These are phyloP conservation scores for Rhodotorula kratochvilovae DNA, from an alignment of 768 basidiomycete genomes.

Conservation along the genomic window DNA sequence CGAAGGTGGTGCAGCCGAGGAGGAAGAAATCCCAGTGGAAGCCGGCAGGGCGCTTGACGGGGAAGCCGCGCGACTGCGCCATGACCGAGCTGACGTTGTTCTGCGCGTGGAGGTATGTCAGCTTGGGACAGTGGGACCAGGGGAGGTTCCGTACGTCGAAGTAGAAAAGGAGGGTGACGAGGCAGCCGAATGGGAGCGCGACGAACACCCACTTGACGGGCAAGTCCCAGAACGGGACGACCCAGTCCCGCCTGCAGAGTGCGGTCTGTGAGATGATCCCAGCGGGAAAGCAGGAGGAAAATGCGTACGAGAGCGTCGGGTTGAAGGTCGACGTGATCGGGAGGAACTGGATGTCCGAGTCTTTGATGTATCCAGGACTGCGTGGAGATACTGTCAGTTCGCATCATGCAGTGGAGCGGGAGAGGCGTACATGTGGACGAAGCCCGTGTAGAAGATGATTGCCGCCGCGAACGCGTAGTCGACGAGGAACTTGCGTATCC, in stretches of 20 bases:
- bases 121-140: too few species aligned
- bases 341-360: constrained; percentile 33
- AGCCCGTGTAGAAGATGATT: constrained; percentile 43
- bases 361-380: constrained; percentile 41
- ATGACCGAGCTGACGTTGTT: constrained; percentile 73
- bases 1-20: constrained; percentile 81
- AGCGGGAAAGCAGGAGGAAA: too few species aligned
- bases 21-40: constrained; percentile 74
- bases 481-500: constrained; percentile 39
- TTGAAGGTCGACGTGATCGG: constrained; percentile 35
- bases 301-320: constrained; percentile 32
- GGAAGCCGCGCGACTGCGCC: constrained; percentile 83
- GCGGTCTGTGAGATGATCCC: not conserved
- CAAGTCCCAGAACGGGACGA: constrained; percentile 83
- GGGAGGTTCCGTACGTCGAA: constrained; percentile 56
- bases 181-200: constrained; percentile 78
- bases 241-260: constrained; percentile 63
- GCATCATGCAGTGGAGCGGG: not conserved
- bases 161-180: constrained; percentile 87
- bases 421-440: constrained; percentile 40
- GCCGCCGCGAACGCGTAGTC: constrained; percentile 45
- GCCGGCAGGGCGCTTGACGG: constrained; percentile 76
- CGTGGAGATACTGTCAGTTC: not conserved
- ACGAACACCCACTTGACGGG: constrained; percentile 83
- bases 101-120: too few species aligned